These are phyloP conservation scores for Pseudogymnoascus sp. DNA, from an alignment of 2,329 filamentous ascomycete species.

Conservation along the genomic window DNA sequence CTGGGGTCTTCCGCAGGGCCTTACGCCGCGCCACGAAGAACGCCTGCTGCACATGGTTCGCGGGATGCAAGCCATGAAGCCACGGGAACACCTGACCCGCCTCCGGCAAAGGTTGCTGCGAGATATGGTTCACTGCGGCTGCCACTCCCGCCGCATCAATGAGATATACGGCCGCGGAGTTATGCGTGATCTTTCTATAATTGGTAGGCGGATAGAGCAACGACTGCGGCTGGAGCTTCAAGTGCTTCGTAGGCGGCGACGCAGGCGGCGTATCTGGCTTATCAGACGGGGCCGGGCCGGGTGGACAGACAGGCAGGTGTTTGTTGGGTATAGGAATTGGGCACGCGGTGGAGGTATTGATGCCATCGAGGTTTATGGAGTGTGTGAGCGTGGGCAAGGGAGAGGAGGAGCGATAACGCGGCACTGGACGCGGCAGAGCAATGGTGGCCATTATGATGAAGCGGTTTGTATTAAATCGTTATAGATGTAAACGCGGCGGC, in stretches of 20 bases:
- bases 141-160: slow-evolving; percentile 62
- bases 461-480: slow-evolving; percentile 3
- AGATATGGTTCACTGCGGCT: slow-evolving; percentile 64
- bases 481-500: neutral
- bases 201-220: slow-evolving; percentile 65
- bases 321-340: slow-evolving; percentile 71
- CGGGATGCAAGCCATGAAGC: slow-evolving; percentile 85
- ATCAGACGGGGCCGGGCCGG: slow-evolving; percentile 54
- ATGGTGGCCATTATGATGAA: slow-evolving; percentile 25
- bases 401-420: slow-evolving; percentile 27
- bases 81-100: slow-evolving; percentile 88
- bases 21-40: slow-evolving; percentile 79
- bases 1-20: slow-evolving; percentile 59
- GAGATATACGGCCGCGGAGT: slow-evolving; percentile 56
- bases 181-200: slow-evolving; percentile 40
- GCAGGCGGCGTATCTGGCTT: slow-evolving; percentile 54
- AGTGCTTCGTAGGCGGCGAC: slow-evolving; percentile 52
- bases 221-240: slow-evolving; percentile 51
- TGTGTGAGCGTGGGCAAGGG: slow-evolving; percentile 40
- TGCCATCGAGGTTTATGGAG: slow-evolving; percentile 40
- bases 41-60: slow-evolving; percentile 78
- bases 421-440: slow-evolving; percentile 25
- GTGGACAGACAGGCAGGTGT: slow-evolving; percentile 81
- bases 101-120: slow-evolving; percentile 74
- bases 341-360: slow-evolving; percentile 45